Evolutionary conservation across 2,329 filamentous ascomycete genomes (phyloP).

Genomic region (Exophiala calicioides): DNA sequence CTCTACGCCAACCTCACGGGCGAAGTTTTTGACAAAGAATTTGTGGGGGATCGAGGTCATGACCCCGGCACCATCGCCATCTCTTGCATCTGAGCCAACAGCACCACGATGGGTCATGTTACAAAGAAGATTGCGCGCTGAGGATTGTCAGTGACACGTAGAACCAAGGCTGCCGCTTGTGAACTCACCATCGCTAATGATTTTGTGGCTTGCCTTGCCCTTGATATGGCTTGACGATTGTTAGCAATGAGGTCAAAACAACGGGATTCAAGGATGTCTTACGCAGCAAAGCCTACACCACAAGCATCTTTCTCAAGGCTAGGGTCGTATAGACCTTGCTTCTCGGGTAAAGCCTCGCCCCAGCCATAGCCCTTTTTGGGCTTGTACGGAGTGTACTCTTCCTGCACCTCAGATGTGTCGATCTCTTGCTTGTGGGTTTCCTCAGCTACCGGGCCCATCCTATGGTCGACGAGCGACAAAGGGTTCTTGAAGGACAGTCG

Average conservation of each 20-base stretch:
- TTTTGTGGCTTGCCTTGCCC: conserved; percentile 95
- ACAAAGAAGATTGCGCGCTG: conserved; percentile 89
- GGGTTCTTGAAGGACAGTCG: neutral
- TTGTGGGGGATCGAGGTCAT: conserved; percentile 99
- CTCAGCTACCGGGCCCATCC: conserved; percentile 53
- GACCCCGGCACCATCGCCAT: conserved; percentile 96
- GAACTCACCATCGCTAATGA: conserved; percentile 89
- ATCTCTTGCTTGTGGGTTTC: conserved; percentile 49
- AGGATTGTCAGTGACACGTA: conserved; percentile 23
- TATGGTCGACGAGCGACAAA: conserved; percentile 34
- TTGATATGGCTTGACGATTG: conserved; percentile 78
- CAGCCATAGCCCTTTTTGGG: conserved; percentile 74
- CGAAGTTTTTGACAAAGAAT: conserved; percentile 99
- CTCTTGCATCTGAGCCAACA: conserved; percentile 94
- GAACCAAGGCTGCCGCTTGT: conserved; percentile 1
- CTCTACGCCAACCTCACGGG: conserved; percentile 82
- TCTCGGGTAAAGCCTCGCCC: conserved; percentile 92
- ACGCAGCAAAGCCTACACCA: conserved; percentile 98
- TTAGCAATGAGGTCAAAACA: neutral
- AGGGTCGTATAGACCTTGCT: conserved; percentile 98
- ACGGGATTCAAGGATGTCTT: conserved; percentile 27
- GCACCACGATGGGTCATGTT: conserved; percentile 99
- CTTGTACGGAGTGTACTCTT: conserved; percentile 56
- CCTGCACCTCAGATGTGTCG: conserved; percentile 47
- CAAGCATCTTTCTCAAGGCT: conserved; percentile 98